Base-by-base conservation (phyloP, 2,329 filamentous ascomycete species). In the Verticillium isaacii region DNA sequence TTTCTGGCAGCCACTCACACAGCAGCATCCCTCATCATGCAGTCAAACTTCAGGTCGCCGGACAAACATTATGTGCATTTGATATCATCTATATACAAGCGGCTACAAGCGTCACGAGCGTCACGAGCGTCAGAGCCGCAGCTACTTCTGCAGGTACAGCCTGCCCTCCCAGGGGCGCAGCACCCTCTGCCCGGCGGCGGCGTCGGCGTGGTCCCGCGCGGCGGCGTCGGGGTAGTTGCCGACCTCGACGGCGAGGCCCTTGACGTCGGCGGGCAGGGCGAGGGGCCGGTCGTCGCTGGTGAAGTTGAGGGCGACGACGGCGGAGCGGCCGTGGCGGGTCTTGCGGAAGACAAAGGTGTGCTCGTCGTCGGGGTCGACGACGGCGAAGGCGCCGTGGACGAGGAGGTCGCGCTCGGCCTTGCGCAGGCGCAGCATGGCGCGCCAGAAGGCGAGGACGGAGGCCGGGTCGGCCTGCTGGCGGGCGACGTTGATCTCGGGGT, bases 381-480 rank as follows among this genome's bases (percentile, higher is more conserved):
- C 71, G 56, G 82, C 73, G 69, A 85, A 90, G 23, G 78, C 74
- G 6, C 88, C 88, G 66, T 89, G 83, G 1, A 89, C 81, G 61
- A 91, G 85, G 9, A 87, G 71, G 54, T 86, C 81, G 17, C 78
- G 78, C 68, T 86, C 77, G 64, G 81, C 72, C 71, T 85, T 86
- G 56, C 88, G 78, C 55, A 85, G 74, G 60, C 67, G 69, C 52
- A 90, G 74, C 66, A 82, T 79, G 56, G 75, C 72, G 72, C 82
- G 82, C 85, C 87, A 90, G 72, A 88, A 90, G 45, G 80, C 77
- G 59, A 86, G 77, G 3, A 88, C 83, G 9, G 81, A 82, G 17
- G 77, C 69, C 5, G 68, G 68, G 58, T 82, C 77, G 8, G 61
- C 62, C 39, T 74, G 66, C 68, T 86, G 82, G n/a, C 69, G 68